These are phyloP conservation scores for Dioszegia aurantiaca DNA, from an alignment of 768 basidiomycete species.

Conservation along the genomic window DNA sequence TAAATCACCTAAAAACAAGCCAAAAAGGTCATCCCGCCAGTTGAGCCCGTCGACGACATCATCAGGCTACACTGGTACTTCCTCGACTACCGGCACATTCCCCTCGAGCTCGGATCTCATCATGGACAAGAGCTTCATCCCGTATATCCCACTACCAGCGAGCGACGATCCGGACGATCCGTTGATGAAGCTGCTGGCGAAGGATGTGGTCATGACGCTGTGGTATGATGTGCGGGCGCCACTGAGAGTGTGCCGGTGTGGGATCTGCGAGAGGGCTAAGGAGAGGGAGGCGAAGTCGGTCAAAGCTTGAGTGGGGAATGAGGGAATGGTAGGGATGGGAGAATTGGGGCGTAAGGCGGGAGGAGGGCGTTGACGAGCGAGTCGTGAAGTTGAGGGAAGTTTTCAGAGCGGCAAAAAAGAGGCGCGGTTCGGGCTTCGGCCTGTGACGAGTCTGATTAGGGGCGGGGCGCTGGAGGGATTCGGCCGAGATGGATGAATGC, in stretches of 20 bases:
- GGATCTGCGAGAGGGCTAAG: conserved; percentile 9
- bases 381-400: too few species aligned
- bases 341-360: background rate
- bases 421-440: too few species aligned
- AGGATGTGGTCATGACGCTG: conserved; percentile 2
- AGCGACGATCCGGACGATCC: conserved; percentile 5
- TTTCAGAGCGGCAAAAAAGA: too few species aligned
- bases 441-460: too few species aligned
- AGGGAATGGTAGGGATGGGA: too few species aligned
- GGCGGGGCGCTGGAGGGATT: too few species aligned
- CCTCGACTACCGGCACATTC: background rate
- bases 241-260: conserved; percentile 10
- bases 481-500: too few species aligned
- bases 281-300: conserved; percentile 2
- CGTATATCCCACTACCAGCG: conserved; percentile 5
- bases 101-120: background rate
- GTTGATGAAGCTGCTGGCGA: background rate
- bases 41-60: background rate
- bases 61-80: background rate
- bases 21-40: background rate
- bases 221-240: conserved; percentile 6
- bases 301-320: background rate
- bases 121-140: background rate
- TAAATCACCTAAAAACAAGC: background rate
- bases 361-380: too few species aligned